Base-by-base conservation (phyloP, 306 rosid genomes). In the Gillenia trifoliata region DNA sequence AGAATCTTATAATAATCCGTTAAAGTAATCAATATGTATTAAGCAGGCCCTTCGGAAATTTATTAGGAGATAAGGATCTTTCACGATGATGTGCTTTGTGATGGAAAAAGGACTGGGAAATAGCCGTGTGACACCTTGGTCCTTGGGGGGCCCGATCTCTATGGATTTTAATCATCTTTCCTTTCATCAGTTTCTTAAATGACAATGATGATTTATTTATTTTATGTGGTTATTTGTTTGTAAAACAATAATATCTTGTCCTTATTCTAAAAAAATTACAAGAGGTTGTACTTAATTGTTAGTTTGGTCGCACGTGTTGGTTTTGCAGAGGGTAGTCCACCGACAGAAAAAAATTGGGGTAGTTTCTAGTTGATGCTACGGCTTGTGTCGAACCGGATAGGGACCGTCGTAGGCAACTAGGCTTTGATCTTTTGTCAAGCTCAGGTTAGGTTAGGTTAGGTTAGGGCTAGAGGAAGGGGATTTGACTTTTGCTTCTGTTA, bases 1-100 rank as follows among this genome's bases (percentile, higher is more conserved):
- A 66, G 75, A 80, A 68, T 67, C 71, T 80, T 75, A 63, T 57
- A 30, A 56, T 77, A 67, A 66, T 54, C 75, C 67, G 65, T 73
- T 70, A 68, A 69, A 67, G 68, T n/a, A 45, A 71, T 31, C 57
- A 76, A 55, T 8, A 38, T n/a, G n/a, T 3, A 30, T 9, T 25
- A 23, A 68, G 45, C 52, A 59, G 64, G 16, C 29, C 55, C 70
- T 29, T 70, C 11, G 50, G 63, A 81, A 50, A 72, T 52, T 47
- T 0, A 0, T 47, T 47, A 15, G 8, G 52, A 28, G 67, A 22
- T 10, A 73, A 64, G 66, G 19, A 11, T 34, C 50, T 45, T 52
- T 28, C 43, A 68, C 65, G 64, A 11, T 76, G 41, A 83, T 57
- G 79, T 55, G 8, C 68, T 78, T 76, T 68, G 41, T 17, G 49